Evolutionary conservation across 73 alveolate species (phyloP), one percentile per base, ranked within the genome.

Genomic region (Uronychia setigera): DNA sequence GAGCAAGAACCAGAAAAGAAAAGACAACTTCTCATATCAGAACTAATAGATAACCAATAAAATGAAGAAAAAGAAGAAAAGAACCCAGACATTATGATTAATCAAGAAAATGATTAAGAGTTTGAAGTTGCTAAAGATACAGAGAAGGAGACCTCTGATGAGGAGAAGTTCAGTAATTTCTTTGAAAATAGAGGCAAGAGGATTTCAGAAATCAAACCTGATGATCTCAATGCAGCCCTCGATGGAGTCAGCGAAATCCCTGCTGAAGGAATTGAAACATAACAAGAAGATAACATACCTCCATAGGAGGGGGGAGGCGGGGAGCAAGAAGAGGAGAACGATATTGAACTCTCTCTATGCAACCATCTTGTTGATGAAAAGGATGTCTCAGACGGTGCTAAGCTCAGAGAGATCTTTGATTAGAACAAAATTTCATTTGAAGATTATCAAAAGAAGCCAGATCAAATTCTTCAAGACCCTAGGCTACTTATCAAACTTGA

Each of bases 401-500:
- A 89, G 32, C 26, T 83, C 31, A 83, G 87, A 77, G 93, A 84
- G 35, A 88, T 88, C 80, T 96, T 96, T 77, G 89, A 75, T 14
- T 87, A 89, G 76, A 89, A 94, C 27, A 94, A 86, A 26, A 95
- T 96, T 1, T 46, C 90, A 74, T 82, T 58, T 74, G 97, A 94
- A 29, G 92, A 88, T 58, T 95, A 95, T 82, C 80, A 82, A 29
- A 83, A 91, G 88, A 97, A 95, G 85, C 99, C 99, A 5, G 83
- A 93, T 85, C 88, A 84, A 74, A 82, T 95, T 31, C 74, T 97
- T 0, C 87, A 91, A 59, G 92, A 96, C 80, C 93, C 92, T 35
- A 92, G 92, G 75, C 94, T 98, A 28, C 92, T 98, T 31, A 84
- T 98, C 28, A 96, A 92, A 90, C 89, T 95, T 13, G 98, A 95